Evolutionary conservation across 2,329 filamentous ascomycete species (phyloP).

Genomic region (Nemania sp.): DNA sequence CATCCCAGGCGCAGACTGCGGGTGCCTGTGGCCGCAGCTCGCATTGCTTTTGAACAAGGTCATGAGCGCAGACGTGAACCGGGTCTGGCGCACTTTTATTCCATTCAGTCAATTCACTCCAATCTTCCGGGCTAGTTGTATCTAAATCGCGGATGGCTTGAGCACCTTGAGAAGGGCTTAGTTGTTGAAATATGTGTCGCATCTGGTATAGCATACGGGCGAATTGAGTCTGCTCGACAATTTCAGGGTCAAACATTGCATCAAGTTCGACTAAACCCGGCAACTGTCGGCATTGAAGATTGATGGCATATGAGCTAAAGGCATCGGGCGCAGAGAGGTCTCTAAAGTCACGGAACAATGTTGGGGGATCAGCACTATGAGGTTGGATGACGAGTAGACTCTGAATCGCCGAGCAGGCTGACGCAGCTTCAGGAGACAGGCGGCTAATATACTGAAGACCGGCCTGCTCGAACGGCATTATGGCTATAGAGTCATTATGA

Average conservation of each 20-base stretch:
- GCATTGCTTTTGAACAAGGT: slow-evolving; percentile 26
- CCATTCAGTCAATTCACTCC: slow-evolving; percentile 16
- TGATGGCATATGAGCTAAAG: slow-evolving; percentile 32
- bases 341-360: not conserved
- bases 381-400: slow-evolving; percentile 28
- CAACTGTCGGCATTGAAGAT: slow-evolving; percentile 11
- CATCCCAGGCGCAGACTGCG: slow-evolving; percentile 38
- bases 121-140: slow-evolving; percentile 16
- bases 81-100: slow-evolving; percentile 2
- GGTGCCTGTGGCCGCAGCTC: slow-evolving; percentile 14
- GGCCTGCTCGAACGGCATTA: slow-evolving; percentile 23
- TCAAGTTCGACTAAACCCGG: slow-evolving; percentile 4
- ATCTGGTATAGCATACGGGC: slow-evolving; percentile 18
- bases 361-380: not conserved
- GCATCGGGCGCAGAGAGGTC: slow-evolving; percentile 14
- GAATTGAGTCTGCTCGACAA: slow-evolving; percentile 16
- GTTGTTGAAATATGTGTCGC: slow-evolving; percentile 26
- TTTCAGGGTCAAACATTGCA: slow-evolving; percentile 27
- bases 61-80: slow-evolving; percentile 8
- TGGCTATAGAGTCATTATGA: slow-evolving; percentile 12
- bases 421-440: slow-evolving; percentile 3
- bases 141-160: slow-evolving; percentile 14
- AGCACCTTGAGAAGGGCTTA: not conserved
- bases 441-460: slow-evolving; percentile 24
- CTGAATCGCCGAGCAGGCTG: slow-evolving; percentile 19